Conservation (phyloP, 2,329 filamentous ascomycete species). For the Tolypocladium pustulatum region DNA sequence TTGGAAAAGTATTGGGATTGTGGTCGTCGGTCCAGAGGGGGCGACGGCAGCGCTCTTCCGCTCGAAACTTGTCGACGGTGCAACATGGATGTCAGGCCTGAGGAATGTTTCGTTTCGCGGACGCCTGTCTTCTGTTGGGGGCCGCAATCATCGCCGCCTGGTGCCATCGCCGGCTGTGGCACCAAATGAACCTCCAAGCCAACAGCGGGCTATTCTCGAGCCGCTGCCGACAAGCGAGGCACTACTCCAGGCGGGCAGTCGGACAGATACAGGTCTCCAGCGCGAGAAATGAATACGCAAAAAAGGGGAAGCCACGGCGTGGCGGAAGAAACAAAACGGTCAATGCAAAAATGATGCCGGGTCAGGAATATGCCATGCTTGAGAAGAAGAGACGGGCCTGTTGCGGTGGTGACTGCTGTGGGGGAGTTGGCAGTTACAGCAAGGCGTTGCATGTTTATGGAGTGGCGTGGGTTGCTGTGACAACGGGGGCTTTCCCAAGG, state of each 20-base stretch:
- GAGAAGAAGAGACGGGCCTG: background rate
- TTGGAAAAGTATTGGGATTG: background rate
- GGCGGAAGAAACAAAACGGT: background rate
- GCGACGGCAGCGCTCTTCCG: slow-evolving; percentile 20
- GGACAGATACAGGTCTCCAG: background rate
- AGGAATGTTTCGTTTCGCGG: slow-evolving; percentile 35
- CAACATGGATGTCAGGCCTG: slow-evolving; percentile 38
- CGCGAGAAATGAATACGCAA: background rate
- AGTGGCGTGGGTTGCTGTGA: slow-evolving; percentile 8
- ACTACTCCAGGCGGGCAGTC: background rate
- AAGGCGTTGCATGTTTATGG: slow-evolving; percentile 8
- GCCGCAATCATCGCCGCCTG: slow-evolving; percentile 5
- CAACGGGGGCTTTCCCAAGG: background rate
- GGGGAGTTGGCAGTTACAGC: background rate
- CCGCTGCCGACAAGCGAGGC: background rate
- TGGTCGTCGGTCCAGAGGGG: background rate
- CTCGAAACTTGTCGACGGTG: slow-evolving; percentile 37
- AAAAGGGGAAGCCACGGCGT: background rate
- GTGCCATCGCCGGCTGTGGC: slow-evolving; percentile 7
- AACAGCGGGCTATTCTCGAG: background rate
- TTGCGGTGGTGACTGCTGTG: background rate
- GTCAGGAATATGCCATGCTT: background rate
- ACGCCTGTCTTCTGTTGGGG: slow-evolving; percentile 14
- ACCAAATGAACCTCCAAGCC: background rate
- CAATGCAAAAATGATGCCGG: background rate